Evolutionary conservation across 2,329 filamentous ascomycete species (phyloP), one percentile per base, ranked within the genome.

Genomic region (Coniochaeta sp.): DNA sequence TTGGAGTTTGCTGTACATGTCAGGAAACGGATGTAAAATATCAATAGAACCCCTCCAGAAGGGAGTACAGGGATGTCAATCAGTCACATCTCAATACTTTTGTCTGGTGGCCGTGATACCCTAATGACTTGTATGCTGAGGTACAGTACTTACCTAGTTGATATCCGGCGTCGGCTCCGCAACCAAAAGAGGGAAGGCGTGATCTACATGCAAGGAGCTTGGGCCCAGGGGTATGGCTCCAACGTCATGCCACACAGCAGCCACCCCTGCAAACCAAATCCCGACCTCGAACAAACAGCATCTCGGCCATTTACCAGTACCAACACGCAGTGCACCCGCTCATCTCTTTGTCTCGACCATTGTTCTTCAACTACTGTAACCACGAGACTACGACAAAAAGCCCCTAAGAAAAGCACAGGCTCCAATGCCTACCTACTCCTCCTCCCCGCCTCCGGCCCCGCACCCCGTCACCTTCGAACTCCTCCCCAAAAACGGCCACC

Each of bases 401-500:
- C 52, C 4, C n/a, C 19, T 4, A 9, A 19, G 3, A 19, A 19
- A 47, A 47, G 19, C 4, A 6, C 42, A 47, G 26, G 2, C 4
- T 22, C 42, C 30, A 56, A 56, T 56, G 54, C 30, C 54, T 2
- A n/a, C 54, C 30, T 19, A 24, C 28, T 7, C 28, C 32, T 42
- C 38, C 55, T 44, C 55, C 34, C 28, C 47, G 3, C 71, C 71
- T 19, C 44, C 60, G 28, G 58, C 65, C 59, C 77, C 81, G 62
- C 80, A 82, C 63, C 77, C 75, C 67, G 72, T 76, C 28, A 72
- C 73, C 55, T 83, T 85, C 65, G 80, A 84, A 61, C 74, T 82
- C 63, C 85, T 89, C 66, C 83, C 91, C 68, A 83, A 87, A 62
- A 87, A 91, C 72, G 88, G 88, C 66, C 89, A 93, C 74, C 84